phyloP scores from a whole-genome alignment of 345 rosid genomes.

The Luvunga scandens region DNA sequence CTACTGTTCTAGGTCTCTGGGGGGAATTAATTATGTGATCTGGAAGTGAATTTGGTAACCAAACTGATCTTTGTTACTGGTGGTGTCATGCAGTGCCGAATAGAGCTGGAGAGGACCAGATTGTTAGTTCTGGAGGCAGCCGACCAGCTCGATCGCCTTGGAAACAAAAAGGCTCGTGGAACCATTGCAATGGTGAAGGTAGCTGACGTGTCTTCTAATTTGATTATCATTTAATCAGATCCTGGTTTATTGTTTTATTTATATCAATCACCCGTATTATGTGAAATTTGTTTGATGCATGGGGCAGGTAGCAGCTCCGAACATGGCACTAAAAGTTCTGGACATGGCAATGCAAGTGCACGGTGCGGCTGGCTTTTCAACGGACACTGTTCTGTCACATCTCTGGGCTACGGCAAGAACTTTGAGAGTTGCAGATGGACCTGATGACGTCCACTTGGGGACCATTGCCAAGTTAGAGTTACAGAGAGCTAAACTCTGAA shows the following conservation, averaged over 20 bases:
- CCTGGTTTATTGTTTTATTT: not conserved
- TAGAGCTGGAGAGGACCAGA: constrained; percentile 80
- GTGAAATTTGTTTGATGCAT: not conserved
- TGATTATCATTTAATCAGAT: not conserved
- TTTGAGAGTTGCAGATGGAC: constrained; percentile 81
- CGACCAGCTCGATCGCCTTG: constrained; percentile 82
- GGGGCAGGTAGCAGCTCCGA: constrained; percentile 91
- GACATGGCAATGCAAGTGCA: constrained; percentile 94
- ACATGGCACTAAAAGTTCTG: constrained; percentile 82
- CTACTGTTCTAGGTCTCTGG: not conserved
- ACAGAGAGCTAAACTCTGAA: constrained; percentile 72
- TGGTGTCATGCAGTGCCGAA: constrained; percentile 59
- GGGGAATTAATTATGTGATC: not conserved
- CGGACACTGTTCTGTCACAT: constrained; percentile 78
- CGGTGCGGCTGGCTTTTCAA: constrained; percentile 78
- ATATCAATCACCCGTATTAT: not conserved
- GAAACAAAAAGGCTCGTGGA: constrained; percentile 83
- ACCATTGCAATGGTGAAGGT: constrained; percentile 97
- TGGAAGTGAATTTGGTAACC: not conserved
- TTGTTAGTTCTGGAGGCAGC: constrained; percentile 90
- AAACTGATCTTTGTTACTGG: not conserved
- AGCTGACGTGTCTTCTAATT: not conserved
- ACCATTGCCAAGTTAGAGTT: constrained; percentile 84
- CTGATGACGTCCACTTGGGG: constrained; percentile 94
- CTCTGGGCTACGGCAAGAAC: constrained; percentile 92